Percentiles rank a stretch among this genome's conserved stretches.
phyloP scores from a whole-genome alignment of 805 yeast genomes.

The Brettanomyces anomalus region DNA sequence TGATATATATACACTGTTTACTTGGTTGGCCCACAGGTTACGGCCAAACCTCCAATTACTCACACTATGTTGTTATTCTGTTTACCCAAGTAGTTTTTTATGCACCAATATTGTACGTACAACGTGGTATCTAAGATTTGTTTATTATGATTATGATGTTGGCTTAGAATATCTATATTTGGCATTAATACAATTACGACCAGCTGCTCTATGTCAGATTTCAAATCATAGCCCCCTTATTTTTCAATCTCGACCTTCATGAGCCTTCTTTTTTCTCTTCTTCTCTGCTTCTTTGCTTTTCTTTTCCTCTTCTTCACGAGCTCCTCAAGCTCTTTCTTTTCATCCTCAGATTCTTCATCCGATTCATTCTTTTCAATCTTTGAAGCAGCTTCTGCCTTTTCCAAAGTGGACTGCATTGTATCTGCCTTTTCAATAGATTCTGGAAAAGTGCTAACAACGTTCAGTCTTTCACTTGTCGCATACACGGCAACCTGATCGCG shows the following conservation, averaged over 20 bases:
- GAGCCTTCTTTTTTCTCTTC: conserved; percentile 31
- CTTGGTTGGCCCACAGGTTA: background rate
- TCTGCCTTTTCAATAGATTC: conserved; percentile 70
- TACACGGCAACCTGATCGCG: conserved; percentile 85
- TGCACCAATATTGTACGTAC: no score
- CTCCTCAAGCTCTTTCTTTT: conserved; percentile 39
- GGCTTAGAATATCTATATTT: no score
- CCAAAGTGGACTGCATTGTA: conserved; percentile 36
- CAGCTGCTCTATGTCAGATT: no score
- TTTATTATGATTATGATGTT: no score
- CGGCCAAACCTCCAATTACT: no score
- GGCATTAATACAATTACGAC: no score
- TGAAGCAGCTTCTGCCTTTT: conserved; percentile 33
- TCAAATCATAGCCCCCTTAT: no score
- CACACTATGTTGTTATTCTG: no score
- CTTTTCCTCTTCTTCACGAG: conserved; percentile 42
- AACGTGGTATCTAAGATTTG: no score
- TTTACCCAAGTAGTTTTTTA: no score
- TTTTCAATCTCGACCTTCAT: conserved; percentile 47
- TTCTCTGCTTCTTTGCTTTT: conserved; percentile 28
- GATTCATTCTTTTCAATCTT: conserved; percentile 42
- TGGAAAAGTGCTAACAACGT: conserved; percentile 69
- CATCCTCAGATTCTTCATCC: conserved; percentile 71
- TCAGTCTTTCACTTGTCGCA: conserved; percentile 83
- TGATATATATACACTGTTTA: conserved; percentile 1